Base-by-base conservation (phyloP, 139 green algal genomes). In the Mesotaenium endlicherianum region DNA sequence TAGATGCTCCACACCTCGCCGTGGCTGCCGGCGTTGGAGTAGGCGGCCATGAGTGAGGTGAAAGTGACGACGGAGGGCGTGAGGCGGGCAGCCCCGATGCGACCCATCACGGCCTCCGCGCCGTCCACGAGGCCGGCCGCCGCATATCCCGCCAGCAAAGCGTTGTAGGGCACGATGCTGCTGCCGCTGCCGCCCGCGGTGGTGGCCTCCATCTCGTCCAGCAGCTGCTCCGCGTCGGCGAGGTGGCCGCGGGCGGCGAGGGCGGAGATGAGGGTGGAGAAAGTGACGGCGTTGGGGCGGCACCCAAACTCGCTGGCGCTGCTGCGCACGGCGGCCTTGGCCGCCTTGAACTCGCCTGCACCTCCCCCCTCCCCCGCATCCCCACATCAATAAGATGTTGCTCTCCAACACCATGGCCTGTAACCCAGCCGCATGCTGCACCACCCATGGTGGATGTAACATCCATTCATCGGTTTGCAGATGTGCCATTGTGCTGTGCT, bases 31-130 rank as follows among this genome's bases (percentile, higher is more conserved):
- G 60, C 60, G 11, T 72, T 72, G 8, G 59, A 41, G 39, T 75
- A 93, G 0, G 89, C 92, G 3, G 75, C 50, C n/a, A 94, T 71
- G 55, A 93, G 58, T 60, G 86, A 91, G 64, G 90, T 91, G 59
- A 93, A 94, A 1, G 92, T 94, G 40, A 91, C 87, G 4, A 84
- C 90, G 17, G 77, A 90, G 3, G 90, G 86, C 30, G 57, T 43
- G 34, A 93, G 47, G 3, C 82, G 75, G 17, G 59, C 68, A 2
- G 30, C 75, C 34, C 81, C 60, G 87, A 94, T 92, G 1, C 85
- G 60, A 11, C 84, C 77, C 17, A 92, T 81, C 20, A 88, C 60
- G 34, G 36, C 55, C 14, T 49, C 31, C 34, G 76, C 45, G 70
- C 47, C 70, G 1, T 47, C 57, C 6, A 43, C 39, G 30, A 75